Evolutionary conservation across 2,329 filamentous ascomycete genomes (phyloP).

Genomic region (Allantophomopsis lycopodina): DNA sequence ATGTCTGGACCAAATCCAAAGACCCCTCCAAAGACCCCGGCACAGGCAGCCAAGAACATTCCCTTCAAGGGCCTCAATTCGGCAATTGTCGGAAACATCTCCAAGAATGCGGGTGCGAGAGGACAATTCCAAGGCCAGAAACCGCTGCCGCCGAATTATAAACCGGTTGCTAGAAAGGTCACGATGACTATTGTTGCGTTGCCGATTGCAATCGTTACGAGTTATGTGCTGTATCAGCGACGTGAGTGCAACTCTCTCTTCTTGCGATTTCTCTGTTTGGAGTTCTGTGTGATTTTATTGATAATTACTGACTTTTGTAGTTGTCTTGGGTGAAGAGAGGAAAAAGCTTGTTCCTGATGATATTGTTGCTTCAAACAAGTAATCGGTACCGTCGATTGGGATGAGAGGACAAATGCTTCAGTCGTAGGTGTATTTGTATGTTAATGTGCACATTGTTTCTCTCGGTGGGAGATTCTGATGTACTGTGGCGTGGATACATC

Average conservation of each 20-base stretch:
- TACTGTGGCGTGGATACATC: too few relatives aligned
- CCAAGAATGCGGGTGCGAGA: constrained; percentile 12
- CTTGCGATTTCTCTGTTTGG: neutral
- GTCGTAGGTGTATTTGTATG: too few relatives aligned
- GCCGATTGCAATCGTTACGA: constrained; percentile 18
- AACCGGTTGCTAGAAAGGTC: constrained; percentile 13
- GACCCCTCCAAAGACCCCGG: neutral
- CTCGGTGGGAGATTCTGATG: too few relatives aligned
- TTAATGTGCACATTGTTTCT: too few relatives aligned
- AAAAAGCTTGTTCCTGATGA: constrained; percentile 3
- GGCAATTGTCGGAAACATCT: constrained; percentile 14
- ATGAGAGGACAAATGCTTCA: too few relatives aligned
- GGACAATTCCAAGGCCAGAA: constrained; percentile 5
- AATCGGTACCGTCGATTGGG: too few relatives aligned
- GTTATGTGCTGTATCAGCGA: constrained; percentile 18
- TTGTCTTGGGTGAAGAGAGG: constrained; percentile 5
- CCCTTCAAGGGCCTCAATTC: constrained; percentile 15
- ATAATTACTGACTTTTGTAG: constrained; percentile 1
- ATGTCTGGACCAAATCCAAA: neutral
- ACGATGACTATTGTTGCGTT: constrained; percentile 17
- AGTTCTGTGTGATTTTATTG: neutral
- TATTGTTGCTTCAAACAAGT: too few relatives aligned
- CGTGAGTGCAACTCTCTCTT: constrained; percentile 7
- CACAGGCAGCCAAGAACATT: constrained; percentile 1
- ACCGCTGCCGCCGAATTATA: constrained; percentile 15